Evolutionary conservation across 2,329 filamentous ascomycete genomes (phyloP).

Genomic region (Drechslera avenae): DNA sequence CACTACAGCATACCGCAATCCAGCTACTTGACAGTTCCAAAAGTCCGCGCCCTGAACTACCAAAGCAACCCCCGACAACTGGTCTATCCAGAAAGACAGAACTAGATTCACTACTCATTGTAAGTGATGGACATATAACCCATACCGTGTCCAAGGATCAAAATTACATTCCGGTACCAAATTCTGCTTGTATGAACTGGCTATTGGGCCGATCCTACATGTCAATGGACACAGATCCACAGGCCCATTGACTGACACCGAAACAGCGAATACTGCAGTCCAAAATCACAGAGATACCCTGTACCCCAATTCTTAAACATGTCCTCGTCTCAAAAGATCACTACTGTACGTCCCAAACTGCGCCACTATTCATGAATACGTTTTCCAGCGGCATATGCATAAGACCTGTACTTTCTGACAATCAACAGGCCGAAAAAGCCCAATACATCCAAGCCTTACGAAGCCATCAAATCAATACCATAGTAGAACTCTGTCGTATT

Average conservation of each 20-base stretch:
- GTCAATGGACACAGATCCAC: conserved; percentile 15
- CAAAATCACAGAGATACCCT: conserved; percentile 31
- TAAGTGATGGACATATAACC: too few relatives aligned
- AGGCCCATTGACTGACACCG: conserved; percentile 21
- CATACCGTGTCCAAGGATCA: too few relatives aligned
- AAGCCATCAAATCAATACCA: conserved; percentile 73
- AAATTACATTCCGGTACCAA: too few relatives aligned
- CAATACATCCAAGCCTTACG: conserved; percentile 68
- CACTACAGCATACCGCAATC: background rate
- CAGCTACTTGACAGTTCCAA: too few relatives aligned
- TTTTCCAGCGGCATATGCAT: too few relatives aligned
- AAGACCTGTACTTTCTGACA: conserved; percentile 9
- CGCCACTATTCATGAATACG: background rate
- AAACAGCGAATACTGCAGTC: conserved; percentile 32
- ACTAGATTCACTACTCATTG: too few relatives aligned
- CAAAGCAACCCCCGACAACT: too few relatives aligned
- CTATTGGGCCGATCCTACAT: conserved; percentile 20
- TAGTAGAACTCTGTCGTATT: conserved; percentile 73
- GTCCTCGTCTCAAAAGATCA: conserved; percentile 31
- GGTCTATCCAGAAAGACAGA: too few relatives aligned
- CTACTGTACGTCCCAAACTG: conserved; percentile 23
- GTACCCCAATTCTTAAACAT: conserved; percentile 32
- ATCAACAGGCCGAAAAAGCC: conserved; percentile 52
- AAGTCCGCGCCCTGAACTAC: too few relatives aligned
- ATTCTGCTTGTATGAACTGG: background rate